These are phyloP conservation scores for Thalassia testudinum DNA, from an alignment of 116 monocot genomes.

Conservation along the genomic window DNA sequence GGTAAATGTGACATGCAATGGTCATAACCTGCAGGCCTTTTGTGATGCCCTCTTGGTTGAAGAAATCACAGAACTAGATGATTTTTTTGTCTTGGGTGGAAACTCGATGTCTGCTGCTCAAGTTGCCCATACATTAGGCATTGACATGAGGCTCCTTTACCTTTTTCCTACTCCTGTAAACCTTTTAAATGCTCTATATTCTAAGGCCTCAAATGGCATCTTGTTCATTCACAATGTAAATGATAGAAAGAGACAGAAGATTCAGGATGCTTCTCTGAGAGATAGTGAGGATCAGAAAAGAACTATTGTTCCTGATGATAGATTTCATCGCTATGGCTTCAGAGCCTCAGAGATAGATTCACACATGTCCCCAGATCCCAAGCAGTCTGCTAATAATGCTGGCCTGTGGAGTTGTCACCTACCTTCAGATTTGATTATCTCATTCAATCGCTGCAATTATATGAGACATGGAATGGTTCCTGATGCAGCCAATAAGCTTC, in stretches of 20 bases:
- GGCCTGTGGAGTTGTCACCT: slow-evolving; percentile 19
- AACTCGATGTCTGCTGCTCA: slow-evolving; percentile 86
- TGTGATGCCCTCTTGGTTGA: slow-evolving; percentile 35
- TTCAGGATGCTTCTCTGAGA: slow-evolving; percentile 1
- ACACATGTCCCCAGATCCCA: not conserved
- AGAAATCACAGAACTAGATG: slow-evolving; percentile 48
- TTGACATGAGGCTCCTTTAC: slow-evolving; percentile 83
- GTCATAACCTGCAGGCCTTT: slow-evolving; percentile 33
- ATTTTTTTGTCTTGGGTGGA: slow-evolving; percentile 83
- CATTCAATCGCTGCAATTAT: slow-evolving; percentile 49
- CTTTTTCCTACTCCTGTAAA: slow-evolving; percentile 36
- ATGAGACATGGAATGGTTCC: slow-evolving; percentile 8
- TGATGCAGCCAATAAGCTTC: slow-evolving; percentile 4
- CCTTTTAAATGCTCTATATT: slow-evolving; percentile 35
- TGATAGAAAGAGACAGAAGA: slow-evolving; percentile 23
- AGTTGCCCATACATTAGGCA: slow-evolving; percentile 61
- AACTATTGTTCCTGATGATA: not conserved
- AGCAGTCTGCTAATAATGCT: slow-evolving; percentile 7
- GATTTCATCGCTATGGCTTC: no score
- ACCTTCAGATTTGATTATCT: slow-evolving; percentile 14
- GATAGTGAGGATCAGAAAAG: not conserved
- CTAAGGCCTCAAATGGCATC: not conserved
- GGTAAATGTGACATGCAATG: no score
- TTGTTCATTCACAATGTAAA: not conserved
- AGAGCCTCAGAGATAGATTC: no score